phyloP scores from a whole-genome alignment of 202 grass and related monocot genomes.

The Schoenoplectus tabernaemontani region DNA sequence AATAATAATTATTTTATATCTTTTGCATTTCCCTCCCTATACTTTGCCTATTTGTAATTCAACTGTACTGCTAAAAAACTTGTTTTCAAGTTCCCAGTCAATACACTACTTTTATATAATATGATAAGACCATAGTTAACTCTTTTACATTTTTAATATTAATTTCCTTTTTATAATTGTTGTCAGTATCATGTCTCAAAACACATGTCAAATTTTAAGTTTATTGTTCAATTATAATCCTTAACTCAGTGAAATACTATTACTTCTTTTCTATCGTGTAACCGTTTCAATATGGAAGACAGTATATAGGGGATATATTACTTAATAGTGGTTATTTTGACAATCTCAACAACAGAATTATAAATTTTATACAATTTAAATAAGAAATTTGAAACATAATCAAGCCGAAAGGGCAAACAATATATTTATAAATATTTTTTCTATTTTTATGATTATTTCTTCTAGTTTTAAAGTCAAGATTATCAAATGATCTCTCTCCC shows the following conservation, averaged over 20 bases:
- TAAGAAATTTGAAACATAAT: too few species aligned
- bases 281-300: neutral
- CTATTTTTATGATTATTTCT: too few species aligned
- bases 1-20: neutral
- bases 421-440: too few species aligned
- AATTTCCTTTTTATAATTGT: neutral
- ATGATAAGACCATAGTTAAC: neutral
- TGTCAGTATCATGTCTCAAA: neutral
- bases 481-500: too few species aligned
- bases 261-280: too few species aligned
- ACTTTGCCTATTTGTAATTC: neutral
- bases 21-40: neutral
- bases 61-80: neutral
- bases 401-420: too few species aligned
- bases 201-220: neutral
- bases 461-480: too few species aligned
- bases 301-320: too few species aligned
- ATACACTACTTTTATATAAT: neutral
- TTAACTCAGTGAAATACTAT: neutral
- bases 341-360: too few species aligned
- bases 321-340: too few species aligned
- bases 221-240: neutral
- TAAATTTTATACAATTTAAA: too few species aligned
- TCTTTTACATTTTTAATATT: neutral
- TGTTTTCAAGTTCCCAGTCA: neutral